Base-by-base conservation (phyloP, 2,329 filamentous ascomycete species). In the Salinomyces thailandicus region DNA sequence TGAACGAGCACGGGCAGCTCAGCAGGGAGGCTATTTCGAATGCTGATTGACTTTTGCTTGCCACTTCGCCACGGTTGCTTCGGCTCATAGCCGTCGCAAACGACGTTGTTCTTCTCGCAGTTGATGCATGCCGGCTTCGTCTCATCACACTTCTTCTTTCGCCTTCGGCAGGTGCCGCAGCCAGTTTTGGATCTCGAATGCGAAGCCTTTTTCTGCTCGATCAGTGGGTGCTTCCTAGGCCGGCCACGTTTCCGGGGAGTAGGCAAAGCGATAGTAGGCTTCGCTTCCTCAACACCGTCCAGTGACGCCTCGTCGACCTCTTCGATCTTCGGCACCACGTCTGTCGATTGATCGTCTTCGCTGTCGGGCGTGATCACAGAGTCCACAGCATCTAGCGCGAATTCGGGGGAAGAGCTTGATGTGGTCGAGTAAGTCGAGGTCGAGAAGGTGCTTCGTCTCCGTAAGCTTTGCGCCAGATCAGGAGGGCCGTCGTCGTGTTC, bases 71-170 rank as follows among this genome's bases (percentile, higher is more conserved):
- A 94, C 35, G 85, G 73, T 40, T 84, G 81, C 57, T 85, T 85
- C 43, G 85, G 81, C 34, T 84, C 83, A 54, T 93, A 94, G 9
- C 86, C 86, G 61, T 93, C 85, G 55, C 86, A 94, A 9, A 87
- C 76, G 9, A 93, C 84, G 6, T 85, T 85, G 57, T 93, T 94
- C 69, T 93, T 94, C 62, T 91, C 81, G 54, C 86, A 94, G 52
- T 93, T 93, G 60, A 85, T 71, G 50, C 83, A 69, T 28, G 54
- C 54, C 24, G 64, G 63, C 46, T 62, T 66, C 30, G 62, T 62
- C 49, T 69, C 66, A 46, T 69, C 66, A 49, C 72, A 76, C 54
- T 75, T 76, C 66, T 76, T 76, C 60, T 76, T 76, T 37, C 73
- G 62, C 45, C 70, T 64, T 36, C 72, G 62, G 60, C 73, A 77